These are phyloP conservation scores for Daldinia grandis DNA, from an alignment of 495 filamentous ascomycete genomes.

Conservation along the genomic window DNA sequence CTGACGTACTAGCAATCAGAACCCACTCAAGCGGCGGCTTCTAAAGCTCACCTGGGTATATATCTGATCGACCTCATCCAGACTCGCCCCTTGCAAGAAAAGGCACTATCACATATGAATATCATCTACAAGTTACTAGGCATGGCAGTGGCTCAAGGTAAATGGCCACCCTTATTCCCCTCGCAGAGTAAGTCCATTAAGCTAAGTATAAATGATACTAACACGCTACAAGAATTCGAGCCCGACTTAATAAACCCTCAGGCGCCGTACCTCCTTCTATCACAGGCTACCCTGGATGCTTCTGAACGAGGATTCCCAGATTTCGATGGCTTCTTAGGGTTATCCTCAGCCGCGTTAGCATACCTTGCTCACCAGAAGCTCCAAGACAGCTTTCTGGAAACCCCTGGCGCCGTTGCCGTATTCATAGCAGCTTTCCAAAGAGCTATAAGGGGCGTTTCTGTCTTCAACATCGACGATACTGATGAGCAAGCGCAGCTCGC, in stretches of 20 bases:
- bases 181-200: too few species aligned
- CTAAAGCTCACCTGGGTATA: slow-evolving; percentile 51
- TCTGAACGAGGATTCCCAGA: slow-evolving; percentile 34
- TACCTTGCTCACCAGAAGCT: slow-evolving; percentile 56
- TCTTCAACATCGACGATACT: slow-evolving; percentile 39
- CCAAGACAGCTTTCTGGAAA: slow-evolving; percentile 55
- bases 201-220: slow-evolving; percentile 1
- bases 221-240: slow-evolving; percentile 47
- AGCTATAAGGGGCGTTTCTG: slow-evolving; percentile 42
- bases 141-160: slow-evolving; percentile 58
- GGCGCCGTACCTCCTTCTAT: slow-evolving; percentile 48
- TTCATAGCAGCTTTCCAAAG: slow-evolving; percentile 48
- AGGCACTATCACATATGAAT: slow-evolving; percentile 44
- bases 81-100: slow-evolving; percentile 40
- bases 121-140: slow-evolving; percentile 60
- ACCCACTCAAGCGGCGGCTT: slow-evolving; percentile 63
- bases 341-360: slow-evolving; percentile 49
- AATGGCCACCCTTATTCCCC: not conserved
- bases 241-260: slow-evolving; percentile 44
- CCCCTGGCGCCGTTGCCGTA: slow-evolving; percentile 40
- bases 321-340: slow-evolving; percentile 48
- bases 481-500: slow-evolving; percentile 63
- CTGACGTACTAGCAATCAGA: slow-evolving; percentile 49
- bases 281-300: slow-evolving; percentile 33
- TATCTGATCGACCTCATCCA: slow-evolving; percentile 52